These are phyloP conservation scores for Aspergillus japonicus DNA, from an alignment of 2,329 filamentous ascomycete genomes.

Conservation along the genomic window DNA sequence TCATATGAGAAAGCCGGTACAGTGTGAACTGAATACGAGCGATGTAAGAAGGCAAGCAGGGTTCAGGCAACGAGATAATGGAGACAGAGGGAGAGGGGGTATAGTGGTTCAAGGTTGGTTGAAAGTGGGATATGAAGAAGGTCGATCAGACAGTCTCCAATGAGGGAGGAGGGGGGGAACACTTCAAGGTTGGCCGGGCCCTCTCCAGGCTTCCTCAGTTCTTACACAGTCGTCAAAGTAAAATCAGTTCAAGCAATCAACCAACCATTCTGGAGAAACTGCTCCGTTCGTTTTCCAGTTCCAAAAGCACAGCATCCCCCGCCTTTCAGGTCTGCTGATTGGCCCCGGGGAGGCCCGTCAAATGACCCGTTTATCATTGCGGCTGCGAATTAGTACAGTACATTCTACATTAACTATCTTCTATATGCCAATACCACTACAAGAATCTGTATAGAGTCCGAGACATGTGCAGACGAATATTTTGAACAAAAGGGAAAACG, in stretches of 20 bases:
- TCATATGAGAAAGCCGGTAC: slow-evolving; percentile 2
- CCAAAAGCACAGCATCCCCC: slow-evolving; percentile 2
- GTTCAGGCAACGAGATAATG: slow-evolving; percentile 16
- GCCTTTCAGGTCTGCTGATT: slow-evolving; percentile 2
- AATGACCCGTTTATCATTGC: slow-evolving; percentile 5
- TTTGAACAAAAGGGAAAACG: not conserved
- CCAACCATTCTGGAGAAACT: not conserved
- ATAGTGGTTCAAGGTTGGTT: not conserved
- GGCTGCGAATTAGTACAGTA: too few species aligned
- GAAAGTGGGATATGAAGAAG: not conserved
- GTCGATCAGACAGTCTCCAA: not conserved
- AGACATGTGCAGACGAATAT: not conserved
- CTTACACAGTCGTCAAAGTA: not conserved
- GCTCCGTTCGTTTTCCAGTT: not conserved
- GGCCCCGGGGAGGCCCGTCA: not conserved
- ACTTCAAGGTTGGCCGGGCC: too few species aligned
- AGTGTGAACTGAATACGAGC: slow-evolving; percentile 4
- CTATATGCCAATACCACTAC: too few species aligned
- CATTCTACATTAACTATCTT: too few species aligned
- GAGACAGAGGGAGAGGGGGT: not conserved
- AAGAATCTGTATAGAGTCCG: too few species aligned
- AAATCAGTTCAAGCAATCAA: too few species aligned
- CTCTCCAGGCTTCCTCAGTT: not conserved
- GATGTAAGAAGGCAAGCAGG: not conserved
- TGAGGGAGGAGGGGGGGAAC: not conserved